Percentiles rank a stretch among this genome's conserved stretches.
phyloP scores from a whole-genome alignment of 306 rosid species.

The Castanopsis chinensis region DNA sequence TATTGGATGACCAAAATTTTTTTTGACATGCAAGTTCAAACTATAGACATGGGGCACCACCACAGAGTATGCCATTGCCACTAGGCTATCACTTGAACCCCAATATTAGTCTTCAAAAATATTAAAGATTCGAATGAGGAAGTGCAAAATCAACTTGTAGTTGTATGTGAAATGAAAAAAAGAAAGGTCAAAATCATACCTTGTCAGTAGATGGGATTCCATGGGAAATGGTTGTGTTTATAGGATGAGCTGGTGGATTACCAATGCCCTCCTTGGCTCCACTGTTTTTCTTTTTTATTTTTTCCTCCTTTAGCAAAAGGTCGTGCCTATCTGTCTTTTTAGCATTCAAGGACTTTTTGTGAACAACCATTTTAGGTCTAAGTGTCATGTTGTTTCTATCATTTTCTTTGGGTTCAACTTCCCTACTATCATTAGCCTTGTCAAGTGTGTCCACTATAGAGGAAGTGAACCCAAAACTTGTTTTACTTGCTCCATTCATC shows the following conservation, averaged over 20 bases:
- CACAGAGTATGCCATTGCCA: too few species aligned
- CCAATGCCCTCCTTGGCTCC: conserved; percentile 2
- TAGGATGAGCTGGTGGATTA: conserved; percentile 18
- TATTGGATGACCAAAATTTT: too few species aligned
- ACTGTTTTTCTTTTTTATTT: conserved; percentile 4
- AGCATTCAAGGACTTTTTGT: conserved; percentile 14
- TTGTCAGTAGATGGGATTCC: conserved; percentile 24
- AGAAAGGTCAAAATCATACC: conserved; percentile 35
- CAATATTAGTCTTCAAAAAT: neutral
- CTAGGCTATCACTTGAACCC: too few species aligned
- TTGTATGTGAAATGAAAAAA: neutral
- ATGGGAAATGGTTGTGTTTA: conserved; percentile 14
- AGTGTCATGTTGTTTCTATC: conserved; percentile 16
- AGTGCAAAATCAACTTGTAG: neutral
- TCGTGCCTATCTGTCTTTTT: conserved; percentile 13
- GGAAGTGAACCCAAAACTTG: conserved; percentile 22
- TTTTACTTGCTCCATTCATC: conserved; percentile 22
- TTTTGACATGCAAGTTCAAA: too few species aligned
- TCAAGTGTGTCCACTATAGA: conserved; percentile 20
- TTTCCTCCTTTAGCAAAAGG: conserved; percentile 15
- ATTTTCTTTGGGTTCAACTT: conserved; percentile 24
- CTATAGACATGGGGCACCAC: too few species aligned
- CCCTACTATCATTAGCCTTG: conserved; percentile 19
- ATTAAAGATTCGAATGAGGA: neutral
- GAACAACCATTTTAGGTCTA: conserved; percentile 21